These are phyloP conservation scores for Thecaphora frezii DNA, from an alignment of 1,284 basidiomycete genomes.

Conservation along the genomic window DNA sequence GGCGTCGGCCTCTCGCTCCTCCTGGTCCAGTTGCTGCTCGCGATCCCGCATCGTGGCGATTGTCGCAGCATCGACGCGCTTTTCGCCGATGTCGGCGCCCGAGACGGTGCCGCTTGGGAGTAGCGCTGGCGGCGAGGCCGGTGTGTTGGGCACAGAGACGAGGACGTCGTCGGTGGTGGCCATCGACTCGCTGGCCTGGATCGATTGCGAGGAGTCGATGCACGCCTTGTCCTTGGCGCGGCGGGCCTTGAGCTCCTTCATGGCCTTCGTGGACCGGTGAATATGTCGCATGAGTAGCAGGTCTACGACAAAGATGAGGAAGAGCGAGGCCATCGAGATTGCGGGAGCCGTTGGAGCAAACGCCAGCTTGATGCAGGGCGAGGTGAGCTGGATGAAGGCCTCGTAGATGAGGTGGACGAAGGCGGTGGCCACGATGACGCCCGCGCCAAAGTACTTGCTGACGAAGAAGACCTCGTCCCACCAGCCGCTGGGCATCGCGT, in stretches of 20 bases:
- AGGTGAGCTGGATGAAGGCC: conserved; percentile 1
- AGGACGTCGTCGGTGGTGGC: neutral
- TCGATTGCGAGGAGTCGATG: no score
- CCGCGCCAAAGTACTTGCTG: conserved; percentile 1
- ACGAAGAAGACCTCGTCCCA: neutral
- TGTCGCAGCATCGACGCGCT: neutral
- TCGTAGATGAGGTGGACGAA: conserved; percentile 2
- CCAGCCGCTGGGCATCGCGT: neutral
- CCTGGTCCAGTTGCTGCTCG: neutral
- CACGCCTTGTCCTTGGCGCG: neutral
- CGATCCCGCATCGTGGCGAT: neutral
- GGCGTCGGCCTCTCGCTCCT: neutral
- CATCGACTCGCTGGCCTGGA: neutral
- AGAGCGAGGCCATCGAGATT: conserved; percentile 2
- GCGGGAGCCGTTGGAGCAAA: neutral
- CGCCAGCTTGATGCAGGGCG: neutral
- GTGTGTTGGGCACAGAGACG: no score
- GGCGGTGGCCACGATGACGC: conserved; percentile 7
- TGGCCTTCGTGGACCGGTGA: neutral
- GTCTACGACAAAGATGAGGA: conserved; percentile 2
- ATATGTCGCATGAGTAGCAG: conserved; percentile 2
- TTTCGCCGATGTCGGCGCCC: no score
- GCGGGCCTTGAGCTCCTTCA: conserved; percentile 1
- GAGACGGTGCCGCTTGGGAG: no score
- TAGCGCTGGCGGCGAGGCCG: no score